These are phyloP conservation scores for Pueraria montana DNA, from an alignment of 306 rosid species.

Conservation along the genomic window DNA sequence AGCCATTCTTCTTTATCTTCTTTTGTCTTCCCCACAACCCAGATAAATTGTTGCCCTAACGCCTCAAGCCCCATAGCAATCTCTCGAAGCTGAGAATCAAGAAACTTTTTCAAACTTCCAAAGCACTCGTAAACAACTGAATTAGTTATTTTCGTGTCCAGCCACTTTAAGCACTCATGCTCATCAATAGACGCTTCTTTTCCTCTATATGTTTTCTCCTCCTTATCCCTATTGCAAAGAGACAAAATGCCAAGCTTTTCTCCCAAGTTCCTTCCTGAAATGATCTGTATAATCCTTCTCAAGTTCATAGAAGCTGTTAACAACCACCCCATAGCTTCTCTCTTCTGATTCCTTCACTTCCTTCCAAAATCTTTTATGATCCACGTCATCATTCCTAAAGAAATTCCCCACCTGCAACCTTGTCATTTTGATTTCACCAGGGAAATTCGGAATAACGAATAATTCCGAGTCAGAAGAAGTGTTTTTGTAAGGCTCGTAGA, in stretches of 20 bases:
- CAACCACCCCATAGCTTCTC: no score
- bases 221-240: background rate
- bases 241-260: slow-evolving; percentile 50
- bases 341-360: no score
- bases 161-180: no score
- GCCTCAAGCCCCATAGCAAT: slow-evolving; percentile 65
- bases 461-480: slow-evolving; percentile 51
- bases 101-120: slow-evolving; percentile 51
- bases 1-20: no score
- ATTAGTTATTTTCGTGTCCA: no score
- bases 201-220: slow-evolving; percentile 30
- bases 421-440: slow-evolving; percentile 50
- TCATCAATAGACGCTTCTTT: background rate
- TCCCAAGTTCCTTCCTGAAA: no score
- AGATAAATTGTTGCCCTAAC: slow-evolving; percentile 53
- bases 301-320: no score
- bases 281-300: no score
- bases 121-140: no score
- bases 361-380: no score
- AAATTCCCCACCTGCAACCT: background rate
- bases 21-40: no score
- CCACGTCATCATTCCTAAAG: no score
- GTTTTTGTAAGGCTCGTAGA: slow-evolving; percentile 43
- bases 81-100: slow-evolving; percentile 57
- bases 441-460: slow-evolving; percentile 55